Base-by-base conservation (phyloP, 345 rosid genomes). In the Gossypium anomalum region DNA sequence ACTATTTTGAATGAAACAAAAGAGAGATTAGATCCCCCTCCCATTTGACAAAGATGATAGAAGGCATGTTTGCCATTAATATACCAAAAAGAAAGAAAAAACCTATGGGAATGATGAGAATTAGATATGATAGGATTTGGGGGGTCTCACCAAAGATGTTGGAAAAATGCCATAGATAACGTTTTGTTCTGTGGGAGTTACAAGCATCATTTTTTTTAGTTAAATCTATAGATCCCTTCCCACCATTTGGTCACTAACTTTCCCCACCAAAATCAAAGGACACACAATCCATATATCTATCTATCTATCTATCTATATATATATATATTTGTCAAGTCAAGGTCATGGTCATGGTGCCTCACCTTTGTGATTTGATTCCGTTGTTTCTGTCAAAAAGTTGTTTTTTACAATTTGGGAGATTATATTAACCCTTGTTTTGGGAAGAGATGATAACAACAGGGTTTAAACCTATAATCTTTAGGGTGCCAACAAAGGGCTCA, bases 61-160 rank as follows among this genome's bases (percentile, higher is more conserved):
- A 68, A 9, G 20, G 44, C 22, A 25, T 68, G 61, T 70, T 70
- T 52, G 60, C 47, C 60, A 29, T 66, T 67, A 43, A 20, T 57
- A 73, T 14, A 67, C 27, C 25, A 22, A 23, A 22, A 58, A 23
- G 17, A 22, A 58, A 55, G 38, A 34, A 5, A 55, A 72, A 73
- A 71, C 11, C 7, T 12, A 14, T 43, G 23, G 63, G 74, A 83
- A 83, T 80, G 80, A 83, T 83, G 75, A 58, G 73, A 17, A 44
- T 44, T 38, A 64, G 86, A 83, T 83, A 22, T 76, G 80, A 66
- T 63, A 69, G 68, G 83, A 83, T 83, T 80, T 74, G 80, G 73
- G 81, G 81, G 83, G 83, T 70, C 79, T 60, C 72, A 62, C 57
- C 79, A 63, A 41, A 61, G 55, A 61, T 49, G 48, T 66, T 72